Conservation (phyloP, 352 stramenopile species). For the Pilasporangium apinafurcum region DNA sequence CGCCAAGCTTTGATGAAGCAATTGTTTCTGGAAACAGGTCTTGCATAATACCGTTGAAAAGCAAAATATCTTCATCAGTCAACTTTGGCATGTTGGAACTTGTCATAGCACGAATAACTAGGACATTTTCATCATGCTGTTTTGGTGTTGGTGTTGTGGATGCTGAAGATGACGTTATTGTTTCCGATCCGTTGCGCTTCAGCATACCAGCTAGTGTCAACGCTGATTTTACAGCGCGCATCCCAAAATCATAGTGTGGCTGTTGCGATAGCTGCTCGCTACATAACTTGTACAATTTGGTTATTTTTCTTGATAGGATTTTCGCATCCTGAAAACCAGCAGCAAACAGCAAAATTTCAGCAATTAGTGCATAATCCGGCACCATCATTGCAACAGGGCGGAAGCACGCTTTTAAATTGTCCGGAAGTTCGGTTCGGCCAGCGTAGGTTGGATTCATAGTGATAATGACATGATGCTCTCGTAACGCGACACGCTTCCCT, state of each 20-base stretch:
- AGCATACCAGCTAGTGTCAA: constrained; percentile 70
- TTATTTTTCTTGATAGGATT: constrained; percentile 58
- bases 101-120: constrained; percentile 94
- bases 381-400: constrained; percentile 88
- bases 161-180: not conserved
- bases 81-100: constrained; percentile 91
- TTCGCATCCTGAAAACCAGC: constrained; percentile 73
- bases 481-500: constrained; percentile 40
- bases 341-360: constrained; percentile 78
- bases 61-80: constrained; percentile 74
- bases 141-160: not conserved
- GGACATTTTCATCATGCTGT: constrained; percentile 38
- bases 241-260: constrained; percentile 86
- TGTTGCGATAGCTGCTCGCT: constrained; percentile 83
- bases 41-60: constrained; percentile 87
- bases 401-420: constrained; percentile 84
- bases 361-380: constrained; percentile 79
- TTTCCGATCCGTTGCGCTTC: constrained; percentile 24
- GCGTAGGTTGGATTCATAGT: constrained; percentile 87
- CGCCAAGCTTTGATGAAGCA: not conserved
- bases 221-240: constrained; percentile 80
- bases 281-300: constrained; percentile 78
- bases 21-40: constrained; percentile 80
- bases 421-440: constrained; percentile 73
- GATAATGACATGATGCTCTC: constrained; percentile 78